Evolutionary conservation across 2,329 filamentous ascomycete species (phyloP), one percentile per base, ranked within the genome.

Genomic region (Ceratocystis variospora): DNA sequence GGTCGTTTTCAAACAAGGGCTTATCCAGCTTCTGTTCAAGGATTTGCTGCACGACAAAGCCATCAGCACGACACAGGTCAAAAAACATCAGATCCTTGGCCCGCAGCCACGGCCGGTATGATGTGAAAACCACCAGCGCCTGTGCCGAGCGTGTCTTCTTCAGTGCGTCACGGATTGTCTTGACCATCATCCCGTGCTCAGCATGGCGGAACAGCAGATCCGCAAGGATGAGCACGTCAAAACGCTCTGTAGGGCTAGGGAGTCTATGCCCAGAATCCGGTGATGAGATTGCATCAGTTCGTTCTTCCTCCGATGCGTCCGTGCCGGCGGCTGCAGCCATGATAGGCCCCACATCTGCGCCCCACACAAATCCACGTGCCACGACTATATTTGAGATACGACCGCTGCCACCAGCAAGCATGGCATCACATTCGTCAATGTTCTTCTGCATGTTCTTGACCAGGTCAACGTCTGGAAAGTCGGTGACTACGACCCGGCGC

Each of bases 131-230:
- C 6, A 96, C 91, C 71, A 92, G 83, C 1, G 91, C 90, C 65
- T 80, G 81, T 62, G 87, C 83, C 1, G 78, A 77, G 2, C 74
- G 71, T 2, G 77, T 75, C 68, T 77, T 79, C 70, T 80, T 82
- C 71, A 96, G 75, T 17, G 87, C 89, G 72, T 81, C 74, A 71
- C 82, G 78, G 68, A 96, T 83, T 3, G 87, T 90, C 70, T 82
- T 80, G 70, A 95, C 79, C 68, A 96, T 79, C 72, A 89, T 90
- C 1, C 76, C 79, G 73, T 96, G 93, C 77, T 96, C 91, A 3
- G 86, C 88, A 74, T 96, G 91, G 68, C 94, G 89, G 77, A 96
- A 97, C 2, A 96, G 81, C 62, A 96, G 80, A 74, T 96, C 93
- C 2, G 92, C 91, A 55, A 96, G 81, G 67, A 97, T 87, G 31